Base-by-base conservation (phyloP, 2,329 filamentous ascomycete genomes). In the Fusarium armeniacum region DNA sequence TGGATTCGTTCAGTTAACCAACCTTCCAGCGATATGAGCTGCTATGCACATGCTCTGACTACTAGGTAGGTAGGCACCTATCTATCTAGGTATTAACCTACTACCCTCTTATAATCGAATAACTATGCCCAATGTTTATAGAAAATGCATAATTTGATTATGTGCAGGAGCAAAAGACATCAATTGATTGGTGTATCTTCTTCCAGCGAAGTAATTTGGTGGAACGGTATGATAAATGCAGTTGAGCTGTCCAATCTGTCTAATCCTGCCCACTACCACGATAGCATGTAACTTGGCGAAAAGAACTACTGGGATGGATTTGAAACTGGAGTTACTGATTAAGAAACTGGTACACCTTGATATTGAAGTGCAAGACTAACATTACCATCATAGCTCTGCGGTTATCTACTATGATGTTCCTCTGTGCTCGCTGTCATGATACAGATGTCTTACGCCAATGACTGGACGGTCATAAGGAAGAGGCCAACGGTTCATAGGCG, bases 381-480 rank as follows among this genome's bases (percentile, higher is more conserved):
- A 26, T 44, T 28, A 2, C 26, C 33, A n/a, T n/a, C 9, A 35
- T 46, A 20, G 9, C 28, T 58, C 43, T 30, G 20, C 16, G 22
- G 20, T 30, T 28, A 32, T 53, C 40, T 26, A 54, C 51, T 40
- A 41, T 56, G 61, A 53, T 69, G 46, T 55, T 22, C 33, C 36
- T 46, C 15, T 35, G n/a, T 53, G 40, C 26, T 30, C 36, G 40
- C n/a, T 35, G n/a, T 55, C 55, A 65, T 65, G 46, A 53, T 51
- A 52, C 38, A n/a, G 16, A 11, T 30, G 9, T 10, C 16, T 26
- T n/a, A 38, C 16, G n/a, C 15, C 20, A 50, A 18, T 35, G 35
- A 38, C 32, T 38, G 40, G 20, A 33, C 26, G 26, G 35, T 26
- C 35, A 50, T n/a, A 62, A 18, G 16, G 36, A 15, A 56, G 22